A percentile compares a stretch with the other conserved stretches of the same genome.
Evolutionary conservation across 2,329 filamentous ascomycete species (phyloP).

Genomic region (Davidsoniella neocaledoniae): DNA sequence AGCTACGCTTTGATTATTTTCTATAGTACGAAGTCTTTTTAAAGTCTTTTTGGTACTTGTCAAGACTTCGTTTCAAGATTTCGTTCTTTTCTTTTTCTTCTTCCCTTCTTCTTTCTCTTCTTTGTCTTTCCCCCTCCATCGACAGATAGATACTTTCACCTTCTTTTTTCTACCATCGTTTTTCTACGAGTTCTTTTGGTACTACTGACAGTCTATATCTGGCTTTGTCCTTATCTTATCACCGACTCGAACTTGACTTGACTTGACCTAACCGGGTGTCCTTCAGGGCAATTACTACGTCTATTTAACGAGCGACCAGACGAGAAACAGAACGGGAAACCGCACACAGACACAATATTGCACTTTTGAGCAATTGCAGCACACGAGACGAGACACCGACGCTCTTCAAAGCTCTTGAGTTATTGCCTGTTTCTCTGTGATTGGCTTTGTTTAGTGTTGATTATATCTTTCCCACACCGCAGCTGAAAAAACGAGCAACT

Average conservation of each 20-base stretch:
- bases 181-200: not conserved
- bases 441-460: not conserved
- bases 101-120: slow-evolving; percentile 4
- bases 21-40: not conserved
- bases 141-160: not conserved
- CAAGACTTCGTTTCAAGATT: not conserved
- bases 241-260: not conserved
- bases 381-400: slow-evolving; percentile 1
- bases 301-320: slow-evolving; percentile 10
- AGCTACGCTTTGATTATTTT: too few species aligned
- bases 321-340: not conserved
- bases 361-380: too few species aligned
- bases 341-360: not conserved
- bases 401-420: slow-evolving; percentile 2
- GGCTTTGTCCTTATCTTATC: not conserved
- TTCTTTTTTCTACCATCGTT: not conserved
- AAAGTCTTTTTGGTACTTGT: not conserved
- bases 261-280: slow-evolving; percentile 3
- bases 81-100: slow-evolving; percentile 1
- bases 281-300: slow-evolving; percentile 13
- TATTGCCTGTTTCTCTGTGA: slow-evolving; percentile 6
- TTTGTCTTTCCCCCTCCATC: not conserved
- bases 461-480: not conserved
- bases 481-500: not conserved
- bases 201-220: not conserved